These are phyloP conservation scores for Musa acuminata DNA, from an alignment of 176 grass and related monocot species.

Conservation along the genomic window DNA sequence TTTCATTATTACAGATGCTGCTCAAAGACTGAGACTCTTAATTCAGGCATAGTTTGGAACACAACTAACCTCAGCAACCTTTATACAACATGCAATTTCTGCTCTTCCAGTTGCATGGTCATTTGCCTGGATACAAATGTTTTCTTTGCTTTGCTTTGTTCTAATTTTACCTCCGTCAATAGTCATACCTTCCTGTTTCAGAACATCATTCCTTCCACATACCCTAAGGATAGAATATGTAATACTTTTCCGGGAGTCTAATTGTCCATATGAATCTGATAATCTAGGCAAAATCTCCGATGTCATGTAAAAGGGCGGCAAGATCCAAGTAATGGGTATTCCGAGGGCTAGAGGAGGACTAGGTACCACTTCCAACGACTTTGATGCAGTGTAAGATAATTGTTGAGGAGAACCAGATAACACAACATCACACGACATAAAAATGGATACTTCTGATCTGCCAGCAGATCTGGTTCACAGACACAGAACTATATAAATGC, in stretches of 20 bases:
- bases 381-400: conserved; percentile 61
- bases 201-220: conserved; percentile 35
- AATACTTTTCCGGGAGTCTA: conserved; percentile 28
- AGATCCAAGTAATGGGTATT: conserved; percentile 70
- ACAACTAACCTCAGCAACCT: conserved; percentile 74
- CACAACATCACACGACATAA: conserved; percentile 69
- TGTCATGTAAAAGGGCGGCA: conserved; percentile 77
- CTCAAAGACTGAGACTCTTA: background rate
- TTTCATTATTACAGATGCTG: background rate
- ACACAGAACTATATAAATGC: background rate
- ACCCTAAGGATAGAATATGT: conserved; percentile 60
- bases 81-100: conserved; percentile 88
- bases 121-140: conserved; percentile 82
- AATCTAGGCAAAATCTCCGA: conserved; percentile 56
- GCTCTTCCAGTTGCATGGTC: conserved; percentile 70
- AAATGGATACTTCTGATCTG: conserved; percentile 67
- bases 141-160: conserved; percentile 56
- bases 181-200: conserved; percentile 37
- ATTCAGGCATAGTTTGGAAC: background rate
- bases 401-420: conserved; percentile 43
- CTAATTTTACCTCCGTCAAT: conserved; percentile 68
- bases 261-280: conserved; percentile 29
- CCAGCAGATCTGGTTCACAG: conserved; percentile 60
- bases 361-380: conserved; percentile 64
- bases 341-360: conserved; percentile 79